Evolutionary conservation across 2,329 filamentous ascomycete species (phyloP).

Genomic region (Claviceps cyperi): DNA sequence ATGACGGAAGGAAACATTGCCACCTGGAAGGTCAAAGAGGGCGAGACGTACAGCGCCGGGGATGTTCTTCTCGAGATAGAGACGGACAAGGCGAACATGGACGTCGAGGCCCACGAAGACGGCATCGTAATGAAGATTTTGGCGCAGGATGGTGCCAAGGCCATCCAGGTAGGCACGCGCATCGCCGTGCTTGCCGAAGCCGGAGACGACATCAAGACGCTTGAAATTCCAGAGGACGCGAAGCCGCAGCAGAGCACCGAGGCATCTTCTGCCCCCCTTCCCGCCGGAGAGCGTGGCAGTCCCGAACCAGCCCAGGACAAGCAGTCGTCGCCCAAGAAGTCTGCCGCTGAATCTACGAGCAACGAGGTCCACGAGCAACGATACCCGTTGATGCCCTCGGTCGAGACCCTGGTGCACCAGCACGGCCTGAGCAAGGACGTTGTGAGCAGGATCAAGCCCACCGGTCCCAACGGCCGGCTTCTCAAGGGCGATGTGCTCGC

Average conservation of each 20-base stretch:
- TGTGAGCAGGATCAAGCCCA: conserved; percentile 68
- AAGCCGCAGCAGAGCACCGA: conserved; percentile 12
- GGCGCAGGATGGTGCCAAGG: conserved; percentile 58
- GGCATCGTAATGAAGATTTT: conserved; percentile 76
- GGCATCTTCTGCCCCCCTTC: not conserved
- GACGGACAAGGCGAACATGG: conserved; percentile 90
- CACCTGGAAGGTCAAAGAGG: conserved; percentile 75
- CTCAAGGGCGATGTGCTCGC: conserved; percentile 93
- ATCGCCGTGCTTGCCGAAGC: conserved; percentile 74
- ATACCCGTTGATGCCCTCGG: conserved; percentile 69
- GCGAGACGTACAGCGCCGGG: conserved; percentile 65
- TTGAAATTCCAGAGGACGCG: conserved; percentile 64
- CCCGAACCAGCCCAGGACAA: conserved; percentile 3
- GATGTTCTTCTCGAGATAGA: conserved; percentile 86
- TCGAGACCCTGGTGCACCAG: conserved; percentile 65
- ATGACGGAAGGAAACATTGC: conserved; percentile 91
- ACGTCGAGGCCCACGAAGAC: conserved; percentile 85
- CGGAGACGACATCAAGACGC: conserved; percentile 60
- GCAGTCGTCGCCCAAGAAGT: conserved; percentile 36
- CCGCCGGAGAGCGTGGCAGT: conserved; percentile 13
- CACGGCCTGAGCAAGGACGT: conserved; percentile 64
- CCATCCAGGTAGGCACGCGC: conserved; percentile 60
- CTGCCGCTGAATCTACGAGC: conserved; percentile 21
- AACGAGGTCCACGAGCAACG: conserved; percentile 47
- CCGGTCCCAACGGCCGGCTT: conserved; percentile 74